phyloP scores from a whole-genome alignment of 768 basidiomycete species.

The Russula compacta region DNA sequence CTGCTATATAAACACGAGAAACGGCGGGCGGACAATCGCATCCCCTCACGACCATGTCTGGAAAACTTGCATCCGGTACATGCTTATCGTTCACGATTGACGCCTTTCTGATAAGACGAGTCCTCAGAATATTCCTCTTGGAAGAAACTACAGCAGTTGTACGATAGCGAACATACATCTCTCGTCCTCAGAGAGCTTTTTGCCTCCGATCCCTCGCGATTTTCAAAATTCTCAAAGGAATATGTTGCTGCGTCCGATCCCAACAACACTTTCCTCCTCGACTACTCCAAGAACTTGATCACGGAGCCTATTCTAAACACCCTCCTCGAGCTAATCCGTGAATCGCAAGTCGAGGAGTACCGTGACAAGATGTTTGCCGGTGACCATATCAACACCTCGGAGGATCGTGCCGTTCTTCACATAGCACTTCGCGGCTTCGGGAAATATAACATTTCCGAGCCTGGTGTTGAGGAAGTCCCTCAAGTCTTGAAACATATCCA shows the following conservation, averaged over 20 bases:
- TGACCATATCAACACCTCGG: constrained; percentile 97
- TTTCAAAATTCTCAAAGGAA: constrained; percentile 72
- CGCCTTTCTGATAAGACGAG: neutral
- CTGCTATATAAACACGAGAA: neutral
- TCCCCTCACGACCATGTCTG: constrained; percentile 15
- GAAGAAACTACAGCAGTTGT: constrained; percentile 82
- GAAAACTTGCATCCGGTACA: constrained; percentile 20
- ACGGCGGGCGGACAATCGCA: neutral
- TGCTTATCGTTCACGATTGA: neutral
- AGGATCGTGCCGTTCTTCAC: constrained; percentile 94
- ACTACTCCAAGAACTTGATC: constrained; percentile 96
- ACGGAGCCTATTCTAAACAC: constrained; percentile 72
- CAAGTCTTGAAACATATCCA: constrained; percentile 87
- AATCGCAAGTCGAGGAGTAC: constrained; percentile 76
- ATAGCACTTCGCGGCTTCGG: constrained; percentile 79
- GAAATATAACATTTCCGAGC: constrained; percentile 72
- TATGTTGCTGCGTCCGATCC: constrained; percentile 62
- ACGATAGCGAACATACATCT: constrained; percentile 59
- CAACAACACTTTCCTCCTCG: constrained; percentile 76
- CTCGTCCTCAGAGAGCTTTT: constrained; percentile 93
- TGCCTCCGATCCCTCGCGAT: constrained; percentile 77
- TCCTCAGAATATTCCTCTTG: constrained; percentile 74
- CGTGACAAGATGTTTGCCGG: constrained; percentile 94
- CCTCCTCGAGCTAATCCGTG: constrained; percentile 72
- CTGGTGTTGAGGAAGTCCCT: constrained; percentile 73